Conservation (phyloP, 345 rosid genomes). For the Cardamine chenopodiifolia region DNA sequence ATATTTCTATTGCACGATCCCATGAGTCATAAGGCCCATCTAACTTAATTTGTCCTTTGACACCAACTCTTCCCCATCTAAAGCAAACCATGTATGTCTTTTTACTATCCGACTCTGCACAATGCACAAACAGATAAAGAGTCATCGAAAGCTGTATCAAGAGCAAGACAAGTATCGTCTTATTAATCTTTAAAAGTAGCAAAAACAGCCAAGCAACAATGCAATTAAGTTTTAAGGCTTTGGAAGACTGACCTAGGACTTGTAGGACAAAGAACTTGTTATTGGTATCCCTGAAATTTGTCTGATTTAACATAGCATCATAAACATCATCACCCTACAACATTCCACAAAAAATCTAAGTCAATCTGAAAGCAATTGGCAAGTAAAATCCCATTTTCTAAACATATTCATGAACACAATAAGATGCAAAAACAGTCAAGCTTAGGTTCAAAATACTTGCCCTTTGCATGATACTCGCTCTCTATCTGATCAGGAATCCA, state of each 20-base stretch:
- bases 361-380: constrained; percentile 7
- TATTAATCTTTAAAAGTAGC: not conserved
- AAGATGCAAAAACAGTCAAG: not conserved
- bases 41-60: constrained; percentile 77
- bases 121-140: constrained; percentile 17
- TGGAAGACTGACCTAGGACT: constrained; percentile 62
- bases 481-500: constrained; percentile 78
- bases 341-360: constrained; percentile 10
- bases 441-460: constrained; percentile 28
- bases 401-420: constrained; percentile 1
- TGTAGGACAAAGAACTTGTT: constrained; percentile 85
- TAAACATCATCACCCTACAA: constrained; percentile 75
- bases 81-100: constrained; percentile 63
- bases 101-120: constrained; percentile 74
- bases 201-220: not conserved
- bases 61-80: constrained; percentile 97
- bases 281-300: constrained; percentile 71
- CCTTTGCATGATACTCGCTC: constrained; percentile 72
- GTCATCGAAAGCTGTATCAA: not conserved
- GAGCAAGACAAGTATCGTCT: not conserved
- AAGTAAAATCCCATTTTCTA: not conserved
- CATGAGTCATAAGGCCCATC: constrained; percentile 64
- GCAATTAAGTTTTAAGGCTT: not conserved
- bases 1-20: constrained; percentile 58
- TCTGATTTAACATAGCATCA: constrained; percentile 88